Percentiles rank a stretch among this genome's conserved stretches.
phyloP scores from a whole-genome alignment of 768 basidiomycete genomes.

The Boletus rex-veris region DNA sequence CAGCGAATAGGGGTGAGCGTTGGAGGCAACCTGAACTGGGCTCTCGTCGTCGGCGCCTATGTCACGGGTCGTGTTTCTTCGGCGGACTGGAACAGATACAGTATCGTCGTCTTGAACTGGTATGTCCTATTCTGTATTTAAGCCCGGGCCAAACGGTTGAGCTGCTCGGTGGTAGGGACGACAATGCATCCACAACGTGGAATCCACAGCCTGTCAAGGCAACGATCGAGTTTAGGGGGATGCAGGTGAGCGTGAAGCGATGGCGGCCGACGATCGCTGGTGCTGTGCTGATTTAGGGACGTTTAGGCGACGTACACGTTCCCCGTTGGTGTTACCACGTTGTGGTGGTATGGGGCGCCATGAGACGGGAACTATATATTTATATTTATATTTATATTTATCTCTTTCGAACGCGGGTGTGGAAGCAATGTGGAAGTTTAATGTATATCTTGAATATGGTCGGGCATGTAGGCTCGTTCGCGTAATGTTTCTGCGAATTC shows the following conservation, averaged over 20 bases:
- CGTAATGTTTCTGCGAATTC: no score
- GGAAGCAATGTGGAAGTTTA: no score
- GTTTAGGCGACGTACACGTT: conserved; percentile 66
- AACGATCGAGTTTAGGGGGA: conserved; percentile 63
- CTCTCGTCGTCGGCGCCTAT: conserved; percentile 62
- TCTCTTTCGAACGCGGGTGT: neutral
- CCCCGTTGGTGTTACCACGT: conserved; percentile 66
- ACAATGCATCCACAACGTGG: conserved; percentile 48
- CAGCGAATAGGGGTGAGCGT: conserved; percentile 65
- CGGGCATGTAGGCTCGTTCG: no score
- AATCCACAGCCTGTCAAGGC: conserved; percentile 51
- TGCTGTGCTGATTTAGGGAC: neutral
- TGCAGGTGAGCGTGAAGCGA: conserved; percentile 41
- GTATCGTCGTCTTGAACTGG: conserved; percentile 74
- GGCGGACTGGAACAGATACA: conserved; percentile 60
- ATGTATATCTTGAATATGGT: no score
- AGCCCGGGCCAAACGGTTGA: neutral
- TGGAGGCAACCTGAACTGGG: conserved; percentile 52
- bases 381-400: neutral
- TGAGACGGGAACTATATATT: conserved; percentile 1
- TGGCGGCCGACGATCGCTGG: neutral
- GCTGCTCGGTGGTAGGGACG: conserved; percentile 35
- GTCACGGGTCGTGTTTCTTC: conserved; percentile 54
- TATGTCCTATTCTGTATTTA: conserved; percentile 12
- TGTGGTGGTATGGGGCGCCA: conserved; percentile 45